Evolutionary conservation across 129 eudicot genomes (phyloP).

Genomic region (Helianthus annuus): HanXRQr2.0-SUNRISE NC_035445.2:133313425-133313924

Average conservation of each 20-base stretch:
- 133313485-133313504: conserved; percentile 7
- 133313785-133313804: no score
- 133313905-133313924: no score
- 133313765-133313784: no score
- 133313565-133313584: conserved; percentile 28
- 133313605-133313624: conserved; percentile 18
- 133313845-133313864: no score
- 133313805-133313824: no score
- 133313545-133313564: conserved; percentile 37
- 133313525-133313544: conserved; percentile 28
- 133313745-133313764: no score
- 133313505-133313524: conserved; percentile 18
- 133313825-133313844: no score
- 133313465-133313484: conserved; percentile 8
- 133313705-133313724: neutral
- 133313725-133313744: no score
- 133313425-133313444: no score
- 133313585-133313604: conserved; percentile 20
- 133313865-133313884: no score
- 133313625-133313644: conserved; percentile 30
- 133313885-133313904: no score
- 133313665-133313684: neutral
- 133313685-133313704: neutral
- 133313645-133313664: conserved; percentile 5
- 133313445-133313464: neutral